These are phyloP conservation scores for Crepidotus variabilis DNA, from an alignment of 768 basidiomycete species.

Conservation along the genomic window DNA sequence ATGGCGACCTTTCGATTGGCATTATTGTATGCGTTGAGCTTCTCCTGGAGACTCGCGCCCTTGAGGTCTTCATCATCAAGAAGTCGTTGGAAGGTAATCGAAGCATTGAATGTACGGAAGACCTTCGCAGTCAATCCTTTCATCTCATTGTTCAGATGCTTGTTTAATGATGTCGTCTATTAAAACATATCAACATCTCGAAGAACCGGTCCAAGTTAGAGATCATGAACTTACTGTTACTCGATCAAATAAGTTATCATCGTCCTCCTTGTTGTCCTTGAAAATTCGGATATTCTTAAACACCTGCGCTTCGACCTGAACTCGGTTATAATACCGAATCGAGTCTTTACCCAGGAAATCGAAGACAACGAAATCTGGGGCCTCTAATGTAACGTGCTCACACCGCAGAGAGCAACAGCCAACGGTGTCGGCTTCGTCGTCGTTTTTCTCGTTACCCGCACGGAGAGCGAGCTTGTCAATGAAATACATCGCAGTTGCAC, in stretches of 20 bases:
- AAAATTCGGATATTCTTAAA: constrained; percentile 99
- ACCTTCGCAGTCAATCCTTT: constrained; percentile 98
- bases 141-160: constrained; percentile 92
- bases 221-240: constrained; percentile 66
- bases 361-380: constrained; percentile 85
- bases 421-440: constrained; percentile 98
- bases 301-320: constrained; percentile 85
- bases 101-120: constrained; percentile 99
- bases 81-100: constrained; percentile 90
- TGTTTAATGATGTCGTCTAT: constrained; percentile 84
- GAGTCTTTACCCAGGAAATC: constrained; percentile 99
- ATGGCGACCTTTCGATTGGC: constrained; percentile 97
- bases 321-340: constrained; percentile 93
- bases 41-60: constrained; percentile 84
- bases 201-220: neutral
- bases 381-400: constrained; percentile 91
- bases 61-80: constrained; percentile 63
- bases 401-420: constrained; percentile 97
- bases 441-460: constrained; percentile 99
- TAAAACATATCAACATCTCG: constrained; percentile 15
- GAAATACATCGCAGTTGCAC: constrained; percentile 99
- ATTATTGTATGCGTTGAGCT: constrained; percentile 94
- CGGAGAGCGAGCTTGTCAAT: constrained; percentile 96
- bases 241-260: constrained; percentile 91
- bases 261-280: constrained; percentile 88